Conservation (phyloP, 1,284 basidiomycete species). For the Meira nashicola region DNA sequence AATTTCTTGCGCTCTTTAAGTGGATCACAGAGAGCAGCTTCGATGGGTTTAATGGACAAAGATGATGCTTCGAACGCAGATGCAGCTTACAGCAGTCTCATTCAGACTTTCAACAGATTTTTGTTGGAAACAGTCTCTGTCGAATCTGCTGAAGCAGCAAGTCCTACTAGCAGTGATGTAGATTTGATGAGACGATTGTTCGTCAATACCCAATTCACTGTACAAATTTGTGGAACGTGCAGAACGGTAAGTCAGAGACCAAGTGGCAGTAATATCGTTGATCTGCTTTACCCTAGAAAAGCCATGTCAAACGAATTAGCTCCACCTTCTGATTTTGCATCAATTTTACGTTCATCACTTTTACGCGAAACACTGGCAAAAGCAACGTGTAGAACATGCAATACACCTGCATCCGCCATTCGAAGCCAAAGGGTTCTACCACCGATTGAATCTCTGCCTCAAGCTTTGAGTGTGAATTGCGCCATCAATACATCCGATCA, state of each 20-base stretch:
- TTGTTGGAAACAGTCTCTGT: conserved; percentile 62
- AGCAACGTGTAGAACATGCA: conserved; percentile 75
- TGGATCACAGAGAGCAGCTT: conserved; percentile 67
- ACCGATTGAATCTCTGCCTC: conserved; percentile 60
- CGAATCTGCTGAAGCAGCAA: conserved; percentile 18
- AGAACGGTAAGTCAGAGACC: conserved; percentile 62
- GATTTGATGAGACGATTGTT: background rate
- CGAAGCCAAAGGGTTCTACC: conserved; percentile 69
- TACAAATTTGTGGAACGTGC: conserved; percentile 70
- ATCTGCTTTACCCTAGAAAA: conserved; percentile 79
- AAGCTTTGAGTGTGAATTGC: conserved; percentile 82
- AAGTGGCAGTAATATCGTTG: conserved; percentile 58
- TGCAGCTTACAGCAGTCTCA: conserved; percentile 70
- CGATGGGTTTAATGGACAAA: conserved; percentile 84
- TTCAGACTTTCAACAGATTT: conserved; percentile 92
- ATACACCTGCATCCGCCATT: conserved; percentile 67
- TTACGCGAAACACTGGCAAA: conserved; percentile 77
- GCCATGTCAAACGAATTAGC: conserved; percentile 59
- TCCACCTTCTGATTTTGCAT: conserved; percentile 62
- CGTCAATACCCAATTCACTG: background rate
- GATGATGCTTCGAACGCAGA: conserved; percentile 64
- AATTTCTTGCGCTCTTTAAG: conserved; percentile 94
- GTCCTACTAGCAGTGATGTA: background rate
- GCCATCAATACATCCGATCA: conserved; percentile 73
- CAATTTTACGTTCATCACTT: conserved; percentile 71